A percentile compares a stretch with the other conserved stretches of the same genome.
These are phyloP conservation scores for Coemansia sp. DNA, from an alignment of 192 early-diverging fungal species.

Conservation along the genomic window DNA sequence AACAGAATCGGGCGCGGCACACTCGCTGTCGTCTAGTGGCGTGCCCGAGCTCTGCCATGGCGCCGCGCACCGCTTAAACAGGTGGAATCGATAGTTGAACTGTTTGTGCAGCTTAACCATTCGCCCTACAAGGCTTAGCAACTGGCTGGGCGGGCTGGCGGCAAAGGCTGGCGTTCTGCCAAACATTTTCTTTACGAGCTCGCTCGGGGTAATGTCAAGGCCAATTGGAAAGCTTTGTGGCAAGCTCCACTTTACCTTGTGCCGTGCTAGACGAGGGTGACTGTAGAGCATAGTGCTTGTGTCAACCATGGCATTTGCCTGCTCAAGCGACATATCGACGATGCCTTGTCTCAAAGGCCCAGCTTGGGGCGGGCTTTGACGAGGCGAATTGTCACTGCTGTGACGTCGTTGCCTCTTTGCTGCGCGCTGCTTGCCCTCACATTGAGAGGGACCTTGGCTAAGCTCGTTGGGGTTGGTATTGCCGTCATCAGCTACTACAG, in stretches of 20 bases:
- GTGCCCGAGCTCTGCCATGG: conserved; percentile 40
- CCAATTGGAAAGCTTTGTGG: conserved; percentile 31
- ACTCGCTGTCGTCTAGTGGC: not conserved
- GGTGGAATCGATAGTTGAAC: conserved; percentile 50
- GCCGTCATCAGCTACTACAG: not conserved
- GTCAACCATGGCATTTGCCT: conserved; percentile 15
- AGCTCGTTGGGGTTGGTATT: not conserved
- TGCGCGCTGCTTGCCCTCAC: not conserved
- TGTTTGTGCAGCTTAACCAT: conserved; percentile 53
- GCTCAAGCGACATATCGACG: conserved; percentile 1
- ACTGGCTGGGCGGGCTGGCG: conserved; percentile 12
- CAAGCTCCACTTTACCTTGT: conserved; percentile 27
- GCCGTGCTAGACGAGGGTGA: conserved; percentile 12
- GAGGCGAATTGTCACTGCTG: not conserved
- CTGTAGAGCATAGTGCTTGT: conserved; percentile 35
- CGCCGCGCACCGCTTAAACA: conserved; percentile 56
- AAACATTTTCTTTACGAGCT: conserved; percentile 31
- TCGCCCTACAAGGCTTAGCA: conserved; percentile 34
- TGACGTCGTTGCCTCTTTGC: conserved; percentile 4
- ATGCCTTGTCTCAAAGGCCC: not conserved
- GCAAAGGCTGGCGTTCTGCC: not conserved
- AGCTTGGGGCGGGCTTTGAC: not conserved
- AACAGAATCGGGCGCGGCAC: not conserved
- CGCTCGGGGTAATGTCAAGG: not conserved
- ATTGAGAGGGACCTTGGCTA: not conserved